Evolutionary conservation across 2,329 filamentous ascomycete species (phyloP), one percentile per base, ranked within the genome.

Genomic region (Fusarium sp.): DNA sequence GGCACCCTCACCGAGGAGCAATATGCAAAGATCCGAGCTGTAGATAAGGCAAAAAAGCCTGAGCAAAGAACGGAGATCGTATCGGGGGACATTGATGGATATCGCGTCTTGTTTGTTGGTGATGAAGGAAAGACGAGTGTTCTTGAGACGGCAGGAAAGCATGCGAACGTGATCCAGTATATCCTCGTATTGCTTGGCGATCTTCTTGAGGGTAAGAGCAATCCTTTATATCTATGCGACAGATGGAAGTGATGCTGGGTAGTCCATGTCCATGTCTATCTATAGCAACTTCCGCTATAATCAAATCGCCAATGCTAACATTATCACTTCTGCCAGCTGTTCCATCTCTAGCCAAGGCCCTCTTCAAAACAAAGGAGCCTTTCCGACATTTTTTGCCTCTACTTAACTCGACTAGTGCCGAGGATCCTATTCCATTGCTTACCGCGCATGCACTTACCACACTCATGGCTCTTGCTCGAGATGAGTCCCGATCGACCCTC

Each of bases 1-100:
- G 93, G 94, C 80, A 96, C 93, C 77, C 92, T 99, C 82, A 97
- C 93, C 61, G 95, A 98, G 74, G 91, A 92, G 73, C 95, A 99
- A 81, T 89, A 98, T 74, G 93, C 92, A 84, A 95, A 94, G 86
- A 97, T 99, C 83, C 94, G 94, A 81, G 93, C 94, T 66, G 93
- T 98, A 74, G 96, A 98, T 81, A 98, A 98, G 83, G 93, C 96
- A 72, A 92, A 94, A 80, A 96, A 93, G 80, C 74, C 78, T 37
- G 96, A 98, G 73, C 92, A 94, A 82, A 89, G 94, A 77, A 91
- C 91, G 78, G 89, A 95, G 77, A 91, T 90, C 20, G 90, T 98
- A 66, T 92, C 97, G 79, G 83, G 82, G 57, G 93, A 98, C 81
- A 82, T 95, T 24, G 86, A 91, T 74, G 93, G 91, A 71, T 99